Base-by-base conservation (phyloP, 2,329 filamentous ascomycete species). In the Beauveria pseudobassiana region DNA sequence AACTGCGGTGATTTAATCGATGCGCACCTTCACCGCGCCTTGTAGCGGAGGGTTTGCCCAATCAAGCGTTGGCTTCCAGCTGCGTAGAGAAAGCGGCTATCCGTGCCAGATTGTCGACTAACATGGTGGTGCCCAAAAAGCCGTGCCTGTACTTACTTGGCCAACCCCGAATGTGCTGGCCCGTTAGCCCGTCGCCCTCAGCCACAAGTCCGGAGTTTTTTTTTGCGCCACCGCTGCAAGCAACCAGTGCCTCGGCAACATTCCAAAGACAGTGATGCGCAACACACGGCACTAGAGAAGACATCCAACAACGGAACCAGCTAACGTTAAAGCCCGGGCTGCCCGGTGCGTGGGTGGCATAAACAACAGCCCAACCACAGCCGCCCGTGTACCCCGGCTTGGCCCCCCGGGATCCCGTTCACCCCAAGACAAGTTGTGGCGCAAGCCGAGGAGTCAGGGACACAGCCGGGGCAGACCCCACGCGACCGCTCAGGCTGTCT, bases 401-500 rank as follows among this genome's bases (percentile, higher is more conserved):
- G 34, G 12, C 34, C 12, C 34, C 14, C 34, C 10, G 30, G 28
- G 55, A n/a, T 28, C 54, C 24, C 12, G 30, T 34, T 4, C 10
- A 5, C 30, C 3, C 10, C 24, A 26, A 16, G 22, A 28, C 52
- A n/a, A 45, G 5, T 16, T 59, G 56, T 59, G 48, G 56, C 56
- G 46, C 56, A 59, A 28, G 49, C 48, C 49, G 49, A 60, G 49
- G 24, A 52, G 30, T 34, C 30, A 34, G 30, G 12, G 34, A 38
- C 38, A 34, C 20, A 43, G 34, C 34, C 34, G 34, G 34, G 34
- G 34, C 34, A 38, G 34, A 16, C 38, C 57, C 48, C 57, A 45
- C 57, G 49, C 60, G 45, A 43, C 42, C 34, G 7, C 30, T 68
- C 68, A 38, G 34, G 34, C 34, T 38, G 69, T 71, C 71, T 38